Conservation (phyloP, 768 basidiomycete species). For the Cystofilobasidium ferigula region DNA sequence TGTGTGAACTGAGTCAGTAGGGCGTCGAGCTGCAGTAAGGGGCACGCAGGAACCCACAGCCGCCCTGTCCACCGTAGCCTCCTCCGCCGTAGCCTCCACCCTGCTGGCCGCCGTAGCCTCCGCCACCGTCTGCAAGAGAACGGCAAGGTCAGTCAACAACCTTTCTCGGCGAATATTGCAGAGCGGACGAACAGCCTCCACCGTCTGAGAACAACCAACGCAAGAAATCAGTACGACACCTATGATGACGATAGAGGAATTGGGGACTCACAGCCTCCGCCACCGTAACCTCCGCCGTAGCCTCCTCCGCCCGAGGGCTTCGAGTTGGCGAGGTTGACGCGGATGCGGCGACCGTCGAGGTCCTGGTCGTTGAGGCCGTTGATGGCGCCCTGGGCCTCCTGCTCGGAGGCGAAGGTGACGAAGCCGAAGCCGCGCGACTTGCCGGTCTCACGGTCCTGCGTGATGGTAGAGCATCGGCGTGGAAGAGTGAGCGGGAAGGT, state of each 20-base stretch:
- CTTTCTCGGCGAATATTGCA: no score
- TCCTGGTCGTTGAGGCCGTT: slow-evolving; percentile 69
- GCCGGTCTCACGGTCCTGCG: slow-evolving; percentile 93
- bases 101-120: slow-evolving; percentile 24
- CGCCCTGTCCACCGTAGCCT: slow-evolving; percentile 21
- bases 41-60: background rate
- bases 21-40: no score
- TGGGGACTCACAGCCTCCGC: slow-evolving; percentile 9
- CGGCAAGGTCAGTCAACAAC: background rate
- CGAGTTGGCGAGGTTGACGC: slow-evolving; percentile 50
- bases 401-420: slow-evolving; percentile 46
- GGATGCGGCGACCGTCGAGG: slow-evolving; percentile 78
- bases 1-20: background rate
- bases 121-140: background rate
- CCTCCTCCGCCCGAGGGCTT: slow-evolving; percentile 32
- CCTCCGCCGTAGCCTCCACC: slow-evolving; percentile 1
- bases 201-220: background rate
- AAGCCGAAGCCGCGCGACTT: slow-evolving; percentile 96
- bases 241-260: background rate
- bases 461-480: slow-evolving; percentile 49
- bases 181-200: background rate
- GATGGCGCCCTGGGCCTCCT: slow-evolving; percentile 73
- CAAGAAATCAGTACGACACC: background rate
- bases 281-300: slow-evolving; percentile 12
- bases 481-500: background rate